phyloP scores from a whole-genome alignment of 139 green algal genomes.

The Chlorella sp. region DNA sequence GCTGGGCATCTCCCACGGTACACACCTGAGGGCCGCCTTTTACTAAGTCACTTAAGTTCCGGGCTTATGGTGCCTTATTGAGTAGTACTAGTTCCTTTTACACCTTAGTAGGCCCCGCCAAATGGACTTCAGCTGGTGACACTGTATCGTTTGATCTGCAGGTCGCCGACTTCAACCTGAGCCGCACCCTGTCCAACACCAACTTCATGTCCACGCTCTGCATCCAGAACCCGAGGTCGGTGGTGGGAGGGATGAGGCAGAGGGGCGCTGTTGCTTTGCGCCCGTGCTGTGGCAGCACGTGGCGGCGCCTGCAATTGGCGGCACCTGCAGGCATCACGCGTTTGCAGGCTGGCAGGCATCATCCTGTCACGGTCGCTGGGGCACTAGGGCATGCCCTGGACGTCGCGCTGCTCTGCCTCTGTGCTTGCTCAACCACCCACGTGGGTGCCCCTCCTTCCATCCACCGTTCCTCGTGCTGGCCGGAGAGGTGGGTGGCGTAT shows the following conservation, averaged over 20 bases:
- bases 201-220: conserved; percentile 32
- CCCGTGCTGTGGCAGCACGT: too few relatives aligned
- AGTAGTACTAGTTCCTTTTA: too few relatives aligned
- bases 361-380: background rate
- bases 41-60: too few relatives aligned
- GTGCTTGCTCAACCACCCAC: background rate
- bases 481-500: too few relatives aligned
- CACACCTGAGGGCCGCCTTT: too few relatives aligned
- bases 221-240: conserved; percentile 41
- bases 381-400: background rate
- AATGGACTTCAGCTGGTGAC: too few relatives aligned
- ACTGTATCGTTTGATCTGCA: background rate
- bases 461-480: background rate
- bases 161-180: conserved; percentile 54
- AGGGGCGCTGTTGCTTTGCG: too few relatives aligned
- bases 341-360: too few relatives aligned
- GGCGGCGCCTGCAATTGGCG: background rate
- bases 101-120: too few relatives aligned
- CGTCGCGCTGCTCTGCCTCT: background rate
- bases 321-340: background rate
- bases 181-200: conserved; percentile 14
- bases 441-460: background rate
- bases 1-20: too few relatives aligned
- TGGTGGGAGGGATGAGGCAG: background rate
- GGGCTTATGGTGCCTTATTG: too few relatives aligned